Conservation (phyloP, 257 asterid genomes). For the Ajuga chamaepitys region DNA sequence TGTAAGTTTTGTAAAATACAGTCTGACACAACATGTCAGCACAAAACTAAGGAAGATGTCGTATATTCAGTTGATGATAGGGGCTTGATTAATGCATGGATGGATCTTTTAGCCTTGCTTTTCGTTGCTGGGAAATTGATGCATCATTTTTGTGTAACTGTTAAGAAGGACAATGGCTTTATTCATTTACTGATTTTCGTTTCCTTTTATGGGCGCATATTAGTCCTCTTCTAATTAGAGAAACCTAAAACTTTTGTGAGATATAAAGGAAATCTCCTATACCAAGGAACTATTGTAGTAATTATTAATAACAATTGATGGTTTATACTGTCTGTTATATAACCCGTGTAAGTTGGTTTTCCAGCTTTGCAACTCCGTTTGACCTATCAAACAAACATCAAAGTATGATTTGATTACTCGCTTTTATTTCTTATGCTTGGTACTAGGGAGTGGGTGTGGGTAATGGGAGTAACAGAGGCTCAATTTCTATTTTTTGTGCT, state of each 20-base stretch:
- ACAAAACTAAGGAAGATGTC: constrained; percentile 7
- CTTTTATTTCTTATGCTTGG: no score
- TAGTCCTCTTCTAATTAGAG: background rate
- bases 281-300: background rate
- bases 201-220: background rate
- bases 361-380: no score
- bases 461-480: no score
- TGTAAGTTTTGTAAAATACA: constrained; percentile 33
- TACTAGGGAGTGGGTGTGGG: no score
- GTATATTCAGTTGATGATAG: constrained; percentile 6
- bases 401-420: no score
- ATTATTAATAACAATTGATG: background rate
- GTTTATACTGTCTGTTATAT: no score
- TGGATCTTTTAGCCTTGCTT: constrained; percentile 1
- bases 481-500: no score
- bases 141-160: constrained; percentile 1
- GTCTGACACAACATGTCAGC: constrained; percentile 10
- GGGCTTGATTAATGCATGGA: constrained; percentile 7
- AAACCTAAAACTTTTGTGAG: background rate
- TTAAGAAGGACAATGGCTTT: background rate
- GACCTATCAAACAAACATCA: no score
- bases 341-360: no score
- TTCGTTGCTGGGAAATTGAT: constrained; percentile 7
- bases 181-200: background rate
- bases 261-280: background rate